Conservation (phyloP, 2,329 filamentous ascomycete species). For the Leptosphaerulina australis region DNA sequence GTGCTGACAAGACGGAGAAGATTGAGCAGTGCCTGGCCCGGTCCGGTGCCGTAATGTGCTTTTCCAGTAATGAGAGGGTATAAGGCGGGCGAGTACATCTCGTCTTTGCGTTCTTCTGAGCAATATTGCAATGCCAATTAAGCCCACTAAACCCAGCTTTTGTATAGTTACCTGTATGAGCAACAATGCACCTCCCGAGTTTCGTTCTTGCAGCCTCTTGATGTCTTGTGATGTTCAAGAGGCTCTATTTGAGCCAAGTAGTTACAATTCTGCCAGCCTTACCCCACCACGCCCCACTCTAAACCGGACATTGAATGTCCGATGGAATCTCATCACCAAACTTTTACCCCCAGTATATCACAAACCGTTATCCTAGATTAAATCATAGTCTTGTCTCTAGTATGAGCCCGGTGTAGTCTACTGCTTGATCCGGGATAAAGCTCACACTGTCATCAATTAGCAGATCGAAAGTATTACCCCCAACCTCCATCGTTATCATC, state of each 20-base stretch:
- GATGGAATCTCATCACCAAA: slow-evolving; percentile 6
- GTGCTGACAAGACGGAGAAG: slow-evolving; percentile 40
- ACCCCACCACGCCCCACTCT: slow-evolving; percentile 11
- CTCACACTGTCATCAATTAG: no score
- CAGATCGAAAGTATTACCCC: no score
- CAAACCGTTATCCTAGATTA: background rate
- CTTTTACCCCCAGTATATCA: slow-evolving; percentile 17
- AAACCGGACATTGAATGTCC: slow-evolving; percentile 9
- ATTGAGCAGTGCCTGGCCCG: slow-evolving; percentile 47
- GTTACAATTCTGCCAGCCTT: slow-evolving; percentile 1
- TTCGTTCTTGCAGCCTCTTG: no score
- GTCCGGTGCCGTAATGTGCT: slow-evolving; percentile 14
- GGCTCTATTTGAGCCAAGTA: background rate
- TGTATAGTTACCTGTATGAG: no score
- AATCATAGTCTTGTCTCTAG: no score
- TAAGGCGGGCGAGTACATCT: background rate
- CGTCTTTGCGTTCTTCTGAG: background rate
- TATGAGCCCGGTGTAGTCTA: no score
- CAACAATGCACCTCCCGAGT: background rate
- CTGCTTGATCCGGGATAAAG: no score
- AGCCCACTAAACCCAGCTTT: no score
- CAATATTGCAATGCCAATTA: no score
- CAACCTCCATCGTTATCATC: no score
- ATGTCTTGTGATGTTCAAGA: background rate
- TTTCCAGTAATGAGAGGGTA: background rate